Evolutionary conservation across 768 basidiomycete species (phyloP).

Genomic region (Gautieria morchelliformis): DNA sequence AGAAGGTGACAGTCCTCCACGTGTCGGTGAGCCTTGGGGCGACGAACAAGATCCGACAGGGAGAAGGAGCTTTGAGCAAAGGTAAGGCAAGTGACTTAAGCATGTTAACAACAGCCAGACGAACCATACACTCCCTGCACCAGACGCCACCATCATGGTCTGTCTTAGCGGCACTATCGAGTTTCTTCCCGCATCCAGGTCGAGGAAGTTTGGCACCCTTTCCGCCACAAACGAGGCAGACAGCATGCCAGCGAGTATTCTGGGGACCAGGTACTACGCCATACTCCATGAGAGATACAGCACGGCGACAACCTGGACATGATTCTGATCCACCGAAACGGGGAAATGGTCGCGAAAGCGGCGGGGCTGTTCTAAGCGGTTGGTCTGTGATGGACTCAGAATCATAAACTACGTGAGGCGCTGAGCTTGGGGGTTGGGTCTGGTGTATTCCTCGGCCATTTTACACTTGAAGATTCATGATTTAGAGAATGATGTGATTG

Average conservation of each 20-base stretch:
- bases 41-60: slow-evolving; percentile 31
- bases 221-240: slow-evolving; percentile 76
- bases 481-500: neutral
- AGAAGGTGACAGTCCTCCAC: slow-evolving; percentile 36
- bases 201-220: slow-evolving; percentile 36
- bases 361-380: slow-evolving; percentile 28
- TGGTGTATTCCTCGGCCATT: neutral
- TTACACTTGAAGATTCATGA: neutral
- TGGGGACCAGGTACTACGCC: slow-evolving; percentile 83
- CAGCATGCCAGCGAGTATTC: slow-evolving; percentile 69
- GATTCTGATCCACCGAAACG: slow-evolving; percentile 51
- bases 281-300: slow-evolving; percentile 75
- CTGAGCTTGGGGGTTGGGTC: neutral
- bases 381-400: slow-evolving; percentile 31
- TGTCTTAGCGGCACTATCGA: slow-evolving; percentile 75
- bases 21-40: slow-evolving; percentile 44
- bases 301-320: slow-evolving; percentile 67
- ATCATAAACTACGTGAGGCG: slow-evolving; percentile 10
- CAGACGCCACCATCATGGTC: slow-evolving; percentile 63
- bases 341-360: slow-evolving; percentile 28
- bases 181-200: slow-evolving; percentile 73
- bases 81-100: too few relatives aligned
- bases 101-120: slow-evolving; percentile 4
- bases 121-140: slow-evolving; percentile 77
- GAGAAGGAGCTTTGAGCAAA: slow-evolving; percentile 40